A percentile compares a stretch with the other conserved stretches of the same genome.
phyloP scores from a whole-genome alignment of 768 basidiomycete species.

The Leccinum olivaceopallidum region DNA sequence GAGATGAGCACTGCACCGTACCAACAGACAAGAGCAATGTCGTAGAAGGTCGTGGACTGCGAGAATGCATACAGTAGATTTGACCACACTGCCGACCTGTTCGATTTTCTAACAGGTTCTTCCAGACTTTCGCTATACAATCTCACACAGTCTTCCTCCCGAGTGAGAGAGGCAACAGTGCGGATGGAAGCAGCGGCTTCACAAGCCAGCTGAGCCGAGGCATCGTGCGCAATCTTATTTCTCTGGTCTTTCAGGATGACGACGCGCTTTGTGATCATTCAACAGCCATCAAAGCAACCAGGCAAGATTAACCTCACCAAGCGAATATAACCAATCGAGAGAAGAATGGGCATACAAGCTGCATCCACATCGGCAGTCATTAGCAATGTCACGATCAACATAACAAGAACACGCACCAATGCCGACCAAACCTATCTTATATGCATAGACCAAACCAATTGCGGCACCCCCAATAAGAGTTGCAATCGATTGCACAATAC shows the following conservation, averaged over 20 bases:
- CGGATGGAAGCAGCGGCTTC: conserved; percentile 90
- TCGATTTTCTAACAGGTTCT: conserved; percentile 64
- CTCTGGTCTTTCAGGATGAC: conserved; percentile 85
- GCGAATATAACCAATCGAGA: conserved; percentile 81
- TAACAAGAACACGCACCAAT: conserved; percentile 38
- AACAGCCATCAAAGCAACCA: neutral
- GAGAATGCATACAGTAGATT: conserved; percentile 71
- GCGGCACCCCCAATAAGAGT: no score
- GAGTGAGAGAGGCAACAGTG: conserved; percentile 85
- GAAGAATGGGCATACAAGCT: conserved; percentile 67
- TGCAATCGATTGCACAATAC: no score
- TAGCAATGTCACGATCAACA: neutral
- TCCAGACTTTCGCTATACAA: conserved; percentile 72
- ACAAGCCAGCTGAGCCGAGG: conserved; percentile 85
- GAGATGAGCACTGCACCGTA: conserved; percentile 69
- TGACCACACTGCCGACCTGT: conserved; percentile 63
- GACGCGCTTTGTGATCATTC: conserved; percentile 49
- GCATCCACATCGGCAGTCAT: neutral
- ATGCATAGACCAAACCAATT: no score
- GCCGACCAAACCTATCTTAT: conserved; percentile 60
- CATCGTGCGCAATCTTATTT: conserved; percentile 79
- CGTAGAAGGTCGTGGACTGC: conserved; percentile 73
- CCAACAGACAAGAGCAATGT: conserved; percentile 85
- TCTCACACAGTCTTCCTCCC: conserved; percentile 78
- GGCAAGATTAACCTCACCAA: conserved; percentile 45